These are phyloP conservation scores for Colletotrichum musicola DNA, from an alignment of 2,329 filamentous ascomycete genomes.

Conservation along the genomic window DNA sequence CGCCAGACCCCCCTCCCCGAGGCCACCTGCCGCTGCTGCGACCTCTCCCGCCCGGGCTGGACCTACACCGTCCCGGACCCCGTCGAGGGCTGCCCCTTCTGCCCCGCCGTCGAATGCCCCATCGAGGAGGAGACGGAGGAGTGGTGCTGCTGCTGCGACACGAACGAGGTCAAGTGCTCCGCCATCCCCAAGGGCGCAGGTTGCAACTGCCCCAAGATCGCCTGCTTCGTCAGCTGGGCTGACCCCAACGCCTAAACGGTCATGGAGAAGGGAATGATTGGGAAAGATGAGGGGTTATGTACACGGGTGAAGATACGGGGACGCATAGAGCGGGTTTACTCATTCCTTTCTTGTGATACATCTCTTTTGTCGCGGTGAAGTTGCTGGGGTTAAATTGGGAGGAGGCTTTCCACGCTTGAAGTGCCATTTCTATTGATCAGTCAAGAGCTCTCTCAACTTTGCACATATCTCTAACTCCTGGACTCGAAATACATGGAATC, in stretches of 20 bases:
- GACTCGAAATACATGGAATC: too few species aligned
- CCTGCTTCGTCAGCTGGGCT: constrained; percentile 35
- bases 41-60: constrained; percentile 30
- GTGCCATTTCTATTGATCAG: too few species aligned
- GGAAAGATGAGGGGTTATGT: too few species aligned
- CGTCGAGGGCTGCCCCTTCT: constrained; percentile 20
- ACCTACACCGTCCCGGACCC: constrained; percentile 37
- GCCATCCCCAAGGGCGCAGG: constrained; percentile 17
- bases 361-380: too few species aligned
- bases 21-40: constrained; percentile 44
- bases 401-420: too few species aligned
- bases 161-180: constrained; percentile 23
- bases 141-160: constrained; percentile 43
- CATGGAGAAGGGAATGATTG: too few species aligned
- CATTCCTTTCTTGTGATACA: too few species aligned
- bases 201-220: constrained; percentile 33
- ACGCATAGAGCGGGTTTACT: too few species aligned
- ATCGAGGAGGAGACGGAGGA: constrained; percentile 40
- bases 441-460: too few species aligned
- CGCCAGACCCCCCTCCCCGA: constrained; percentile 28
- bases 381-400: too few species aligned
- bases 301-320: too few species aligned
- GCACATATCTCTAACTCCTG: too few species aligned
- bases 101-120: constrained; percentile 38
- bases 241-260: neutral